Base-by-base conservation (phyloP, 148 eudicot species). In the Amaranthus palmeri region DNA sequence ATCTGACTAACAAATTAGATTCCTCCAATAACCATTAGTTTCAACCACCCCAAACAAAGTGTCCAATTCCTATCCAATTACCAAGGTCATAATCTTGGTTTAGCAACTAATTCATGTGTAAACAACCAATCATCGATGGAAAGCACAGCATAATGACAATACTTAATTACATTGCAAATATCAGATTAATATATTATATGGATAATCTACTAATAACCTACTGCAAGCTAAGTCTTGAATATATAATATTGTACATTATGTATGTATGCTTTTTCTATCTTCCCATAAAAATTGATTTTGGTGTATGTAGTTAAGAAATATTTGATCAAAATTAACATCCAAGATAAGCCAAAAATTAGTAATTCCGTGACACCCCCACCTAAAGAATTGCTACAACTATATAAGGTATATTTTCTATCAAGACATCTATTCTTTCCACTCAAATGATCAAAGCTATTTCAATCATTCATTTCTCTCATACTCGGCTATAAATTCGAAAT, bases 1-100 rank as follows among this genome's bases (percentile, higher is more conserved):
- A 69, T 69, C 67, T 63, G 54, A 56, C 43, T 63, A 60, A 64
- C 69, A 74, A 55, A 68, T 61, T 77, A n/a, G 65, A 56, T 68
- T 73, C 44, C 66, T 63, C 36, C 57, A 25, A 56, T 48, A 69
- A 68, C 59, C 54, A 62, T 51, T 25, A 45, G 46, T 71, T 79
- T 74, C 77, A 79, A 74, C 81, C 18, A 74, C 78, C 61, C 74
- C 73, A 54, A 79, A 61, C 67, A n/a, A 55, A 79, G 61, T 48
- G 78, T 45, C 67, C 49, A 62, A 68, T 55, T 49, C 52, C 54
- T 74, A 78, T 69, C 74, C 67, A 63, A 74, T 79, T 69, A 69
- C 48, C 71, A 69, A 69, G 65, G 74, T 49, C 74, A 69, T 78
- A 55, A 57, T 69, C 78, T 51, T 12, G 7, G 71, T 74, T 79